phyloP scores from a whole-genome alignment of 1,139 yeast genomes.

The Sugiyamaella sp. region DNA sequence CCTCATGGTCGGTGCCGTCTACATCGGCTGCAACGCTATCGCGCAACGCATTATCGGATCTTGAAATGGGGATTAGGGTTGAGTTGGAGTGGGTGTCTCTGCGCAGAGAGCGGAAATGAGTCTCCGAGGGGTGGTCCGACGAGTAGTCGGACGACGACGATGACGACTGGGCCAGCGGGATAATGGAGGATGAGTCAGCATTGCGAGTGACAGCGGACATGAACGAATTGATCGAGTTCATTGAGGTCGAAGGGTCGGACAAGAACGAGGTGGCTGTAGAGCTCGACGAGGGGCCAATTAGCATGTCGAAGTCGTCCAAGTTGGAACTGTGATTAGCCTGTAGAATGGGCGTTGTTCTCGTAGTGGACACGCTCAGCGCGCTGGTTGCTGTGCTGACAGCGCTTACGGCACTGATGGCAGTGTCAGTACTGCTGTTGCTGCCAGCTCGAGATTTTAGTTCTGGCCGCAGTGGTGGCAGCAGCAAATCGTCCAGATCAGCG shows the following conservation, averaged over 20 bases:
- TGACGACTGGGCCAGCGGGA: background rate
- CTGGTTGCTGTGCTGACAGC: background rate
- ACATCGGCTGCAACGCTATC: constrained; percentile 4
- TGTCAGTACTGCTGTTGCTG: constrained; percentile 15
- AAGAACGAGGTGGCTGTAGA: background rate
- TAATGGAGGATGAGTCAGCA: background rate
- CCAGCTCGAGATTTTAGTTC: constrained; percentile 10
- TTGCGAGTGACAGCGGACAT: background rate
- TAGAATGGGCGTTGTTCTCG: background rate
- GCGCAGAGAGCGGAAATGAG: constrained; percentile 1
- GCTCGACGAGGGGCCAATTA: constrained; percentile 1
- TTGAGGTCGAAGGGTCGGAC: background rate
- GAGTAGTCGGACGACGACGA: background rate
- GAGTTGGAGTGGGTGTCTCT: constrained; percentile 7
- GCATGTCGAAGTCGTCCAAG: constrained; percentile 1
- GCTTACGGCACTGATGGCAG: constrained; percentile 15
- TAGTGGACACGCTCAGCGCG: background rate
- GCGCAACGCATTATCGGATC: background rate
- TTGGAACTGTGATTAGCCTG: background rate
- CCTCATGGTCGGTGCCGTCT: constrained; percentile 11
- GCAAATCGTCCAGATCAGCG: background rate
- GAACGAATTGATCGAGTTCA: background rate
- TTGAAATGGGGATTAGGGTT: constrained; percentile 4
- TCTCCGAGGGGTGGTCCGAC: constrained; percentile 7
- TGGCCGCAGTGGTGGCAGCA: constrained; percentile 1